A percentile compares a stretch with the other conserved stretches of the same genome.
Conservation (phyloP, 495 filamentous ascomycete genomes). For the Rhizodiscina lignyota region DNA sequence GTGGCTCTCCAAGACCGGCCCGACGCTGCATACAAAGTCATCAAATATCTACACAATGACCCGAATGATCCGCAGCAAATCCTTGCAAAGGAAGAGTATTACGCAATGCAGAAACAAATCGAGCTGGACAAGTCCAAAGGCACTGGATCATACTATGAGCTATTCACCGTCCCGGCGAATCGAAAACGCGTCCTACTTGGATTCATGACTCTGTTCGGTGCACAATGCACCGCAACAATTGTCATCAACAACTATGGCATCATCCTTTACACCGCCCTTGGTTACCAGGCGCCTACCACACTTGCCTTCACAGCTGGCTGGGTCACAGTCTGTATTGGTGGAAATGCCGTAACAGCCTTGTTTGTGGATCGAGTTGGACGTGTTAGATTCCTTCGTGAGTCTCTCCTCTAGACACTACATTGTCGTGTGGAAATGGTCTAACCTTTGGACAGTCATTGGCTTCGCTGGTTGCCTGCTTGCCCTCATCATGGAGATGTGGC, state of each 20-base stretch:
- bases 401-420: too few relatives aligned
- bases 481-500: conserved; percentile 6
- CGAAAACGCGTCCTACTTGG: conserved; percentile 11
- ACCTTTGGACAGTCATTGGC: too few relatives aligned
- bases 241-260: conserved; percentile 19
- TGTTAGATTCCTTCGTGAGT: conserved; percentile 9
- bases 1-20: neutral
- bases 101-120: conserved; percentile 10
- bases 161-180: conserved; percentile 13
- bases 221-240: conserved; percentile 13
- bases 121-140: conserved; percentile 10
- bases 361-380: conserved; percentile 14
- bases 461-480: conserved; percentile 5
- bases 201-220: conserved; percentile 8
- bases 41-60: conserved; percentile 6
- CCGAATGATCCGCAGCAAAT: conserved; percentile 6
- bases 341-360: conserved; percentile 10
- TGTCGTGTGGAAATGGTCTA: too few relatives aligned
- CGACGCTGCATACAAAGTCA: conserved; percentile 1
- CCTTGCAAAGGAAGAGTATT: conserved; percentile 8
- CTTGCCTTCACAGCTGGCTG: conserved; percentile 9
- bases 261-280: conserved; percentile 12
- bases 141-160: conserved; percentile 7
- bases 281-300: conserved; percentile 7
- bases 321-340: conserved; percentile 11